Evolutionary conservation across 306 rosid genomes (phyloP).

Genomic region (Neltuma alba): DNA sequence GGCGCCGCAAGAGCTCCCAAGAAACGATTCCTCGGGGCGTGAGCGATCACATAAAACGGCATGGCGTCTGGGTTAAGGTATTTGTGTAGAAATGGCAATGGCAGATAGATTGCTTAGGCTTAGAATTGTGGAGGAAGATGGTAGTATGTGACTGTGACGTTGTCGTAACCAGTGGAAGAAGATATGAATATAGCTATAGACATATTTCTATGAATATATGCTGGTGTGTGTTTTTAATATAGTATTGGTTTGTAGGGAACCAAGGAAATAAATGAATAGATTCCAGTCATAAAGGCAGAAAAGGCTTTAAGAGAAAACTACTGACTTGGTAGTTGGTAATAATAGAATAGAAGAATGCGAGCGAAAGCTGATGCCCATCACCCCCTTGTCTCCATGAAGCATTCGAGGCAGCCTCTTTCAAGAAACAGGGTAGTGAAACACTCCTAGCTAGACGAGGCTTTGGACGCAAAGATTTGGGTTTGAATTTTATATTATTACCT

Average conservation of each 20-base stretch:
- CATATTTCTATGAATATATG: not conserved
- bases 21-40: slow-evolving; percentile 30
- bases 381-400: too few species aligned
- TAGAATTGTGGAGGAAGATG: not conserved
- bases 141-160: too few species aligned
- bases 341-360: not conserved
- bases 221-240: not conserved
- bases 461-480: too few species aligned
- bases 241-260: not conserved
- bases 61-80: not conserved
- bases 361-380: not conserved
- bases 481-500: too few species aligned
- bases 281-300: not conserved
- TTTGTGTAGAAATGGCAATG: not conserved
- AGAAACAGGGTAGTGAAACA: too few species aligned
- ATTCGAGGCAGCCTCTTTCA: too few species aligned
- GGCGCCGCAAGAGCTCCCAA: slow-evolving; percentile 4
- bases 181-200: too few species aligned
- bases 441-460: too few species aligned
- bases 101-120: not conserved
- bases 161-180: not conserved
- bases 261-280: not conserved
- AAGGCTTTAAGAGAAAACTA: not conserved
- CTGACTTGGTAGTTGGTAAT: not conserved
- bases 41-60: slow-evolving; percentile 11